These are phyloP conservation scores for Wickerhamomyces chambardii DNA, from an alignment of 805 yeast genomes.

Conservation along the genomic window DNA sequence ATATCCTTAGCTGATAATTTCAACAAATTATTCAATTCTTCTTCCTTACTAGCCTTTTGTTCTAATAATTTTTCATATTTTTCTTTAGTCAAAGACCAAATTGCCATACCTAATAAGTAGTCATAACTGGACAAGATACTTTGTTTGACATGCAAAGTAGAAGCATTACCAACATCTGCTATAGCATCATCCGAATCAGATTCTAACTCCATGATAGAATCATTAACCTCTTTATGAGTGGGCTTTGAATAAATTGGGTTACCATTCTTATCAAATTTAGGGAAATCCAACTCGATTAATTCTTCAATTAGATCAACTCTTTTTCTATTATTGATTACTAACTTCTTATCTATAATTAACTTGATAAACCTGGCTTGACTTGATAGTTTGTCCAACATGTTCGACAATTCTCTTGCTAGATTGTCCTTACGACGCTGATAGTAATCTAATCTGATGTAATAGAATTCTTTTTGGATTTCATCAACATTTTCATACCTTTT, in stretches of 20 bases:
- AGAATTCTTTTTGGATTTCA: constrained; percentile 80
- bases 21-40: constrained; percentile 57
- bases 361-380: constrained; percentile 89
- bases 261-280: constrained; percentile 65
- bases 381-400: constrained; percentile 64
- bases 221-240: constrained; percentile 14
- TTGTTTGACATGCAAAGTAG: constrained; percentile 30
- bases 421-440: constrained; percentile 88
- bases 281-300: constrained; percentile 58
- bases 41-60: constrained; percentile 66
- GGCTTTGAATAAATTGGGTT: constrained; percentile 43
- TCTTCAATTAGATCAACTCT: constrained; percentile 54
- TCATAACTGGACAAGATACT: constrained; percentile 65
- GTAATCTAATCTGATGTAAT: constrained; percentile 75
- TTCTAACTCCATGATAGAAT: constrained; percentile 30
- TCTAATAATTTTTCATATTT: constrained; percentile 72
- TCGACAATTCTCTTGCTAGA: constrained; percentile 57
- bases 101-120: constrained; percentile 83
- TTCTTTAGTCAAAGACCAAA: constrained; percentile 90
- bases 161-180: constrained; percentile 21
- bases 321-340: constrained; percentile 69
- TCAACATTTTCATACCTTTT: constrained; percentile 69
- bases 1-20: constrained; percentile 73
- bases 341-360: constrained; percentile 70
- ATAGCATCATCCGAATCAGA: constrained; percentile 31